Base-by-base conservation (phyloP, 331 rosid genomes). In the Pyracantha coccinea region DNA sequence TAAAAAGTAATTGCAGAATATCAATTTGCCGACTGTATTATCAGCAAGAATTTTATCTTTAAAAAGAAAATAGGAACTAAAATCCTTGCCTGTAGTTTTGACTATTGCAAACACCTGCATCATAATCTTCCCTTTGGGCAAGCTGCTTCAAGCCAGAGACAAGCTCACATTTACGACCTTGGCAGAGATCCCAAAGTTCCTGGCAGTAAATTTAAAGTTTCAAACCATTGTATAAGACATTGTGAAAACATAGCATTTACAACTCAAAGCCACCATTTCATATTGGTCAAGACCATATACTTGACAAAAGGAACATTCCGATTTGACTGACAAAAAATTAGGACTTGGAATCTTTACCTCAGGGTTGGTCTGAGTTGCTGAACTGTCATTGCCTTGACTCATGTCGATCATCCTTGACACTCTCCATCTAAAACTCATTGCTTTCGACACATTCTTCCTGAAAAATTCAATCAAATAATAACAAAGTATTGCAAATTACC, bases 81-180 rank as follows among this genome's bases (percentile, higher is more conserved):
- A 29, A 29, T 29, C 32, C 0, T 29, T 29, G 85, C 98, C 98
- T 93, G 96, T 68, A 93, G 78, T 86, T 94, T 94, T 82, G 98
- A 89, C 85, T 94, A 96, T 73, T 94, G 98, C 90, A 90, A 86
- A 84, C 98, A 94, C 78, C 67, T 20, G 91, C 77, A 75, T 94
- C 97, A 66, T 90, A 90, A 79, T 88, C 93, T 84, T 94, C 98
- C 82, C 93, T 87, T 82, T 83, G 86, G 41, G 96, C 86, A 7
- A 93, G 94, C 79, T 89, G 85, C 85, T 82, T 92, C 83, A 91
- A 80, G 41, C 96, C 85, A 47, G 90, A 79, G 80, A 93, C 83
- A 61, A 93, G 96, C 12, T 91, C 95, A 27, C 77, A 86, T 84
- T 91, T 93, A 27, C 85, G 79, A 53, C 96, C 98, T 86, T 91